These are phyloP conservation scores for Apiotrichum gracile DNA, from an alignment of 1,284 basidiomycete species.

Conservation along the genomic window DNA sequence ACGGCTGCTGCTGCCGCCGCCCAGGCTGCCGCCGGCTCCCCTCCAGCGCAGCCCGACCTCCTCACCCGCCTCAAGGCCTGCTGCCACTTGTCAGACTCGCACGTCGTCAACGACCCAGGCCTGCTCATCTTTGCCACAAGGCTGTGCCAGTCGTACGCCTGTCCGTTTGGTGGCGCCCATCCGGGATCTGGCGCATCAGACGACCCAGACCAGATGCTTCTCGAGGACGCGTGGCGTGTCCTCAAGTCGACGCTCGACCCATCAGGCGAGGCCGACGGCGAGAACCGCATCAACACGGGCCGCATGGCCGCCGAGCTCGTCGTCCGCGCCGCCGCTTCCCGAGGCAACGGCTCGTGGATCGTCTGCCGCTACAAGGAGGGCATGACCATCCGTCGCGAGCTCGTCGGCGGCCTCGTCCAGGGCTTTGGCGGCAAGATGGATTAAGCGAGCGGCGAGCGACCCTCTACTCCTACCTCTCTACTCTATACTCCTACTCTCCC, in stretches of 20 bases:
- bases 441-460: slow-evolving; percentile 1
- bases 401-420: slow-evolving; percentile 38
- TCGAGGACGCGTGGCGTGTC: slow-evolving; percentile 44
- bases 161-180: slow-evolving; percentile 38
- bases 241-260: slow-evolving; percentile 41
- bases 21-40: not conserved
- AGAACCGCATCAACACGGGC: slow-evolving; percentile 46
- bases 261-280: slow-evolving; percentile 37
- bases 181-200: slow-evolving; percentile 24
- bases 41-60: slow-evolving; percentile 36
- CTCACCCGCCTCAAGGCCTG: slow-evolving; percentile 44
- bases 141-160: slow-evolving; percentile 44
- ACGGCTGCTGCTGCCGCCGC: not conserved
- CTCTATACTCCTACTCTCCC: not conserved
- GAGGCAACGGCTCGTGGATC: slow-evolving; percentile 36
- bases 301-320: slow-evolving; percentile 47
- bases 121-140: slow-evolving; percentile 46
- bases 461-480: not conserved
- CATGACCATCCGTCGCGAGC: slow-evolving; percentile 37
- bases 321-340: slow-evolving; percentile 33
- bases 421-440: slow-evolving; percentile 44
- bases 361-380: slow-evolving; percentile 43
- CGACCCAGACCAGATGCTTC: slow-evolving; percentile 38
- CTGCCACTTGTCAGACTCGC: slow-evolving; percentile 45
- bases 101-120: slow-evolving; percentile 47